phyloP scores from a whole-genome alignment of 139 green algal genomes.

The Microglena sp. region DNA sequence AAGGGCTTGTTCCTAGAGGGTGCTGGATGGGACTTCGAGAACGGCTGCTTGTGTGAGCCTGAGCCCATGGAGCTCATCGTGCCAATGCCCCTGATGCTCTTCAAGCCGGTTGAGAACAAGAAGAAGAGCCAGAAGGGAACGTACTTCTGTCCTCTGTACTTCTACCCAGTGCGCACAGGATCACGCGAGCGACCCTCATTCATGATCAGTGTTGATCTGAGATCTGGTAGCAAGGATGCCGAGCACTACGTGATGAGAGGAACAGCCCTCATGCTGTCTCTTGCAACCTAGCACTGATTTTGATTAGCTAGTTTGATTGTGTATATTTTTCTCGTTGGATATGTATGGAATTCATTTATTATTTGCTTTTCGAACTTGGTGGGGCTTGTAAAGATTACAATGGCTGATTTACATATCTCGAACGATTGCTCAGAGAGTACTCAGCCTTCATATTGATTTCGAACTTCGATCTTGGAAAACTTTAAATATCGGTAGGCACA shows the following conservation, averaged over 20 bases:
- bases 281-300: slow-evolving; percentile 15
- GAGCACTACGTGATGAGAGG: slow-evolving; percentile 59
- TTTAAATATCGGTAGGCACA: too few relatives aligned
- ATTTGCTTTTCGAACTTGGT: too few relatives aligned
- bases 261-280: slow-evolving; percentile 17
- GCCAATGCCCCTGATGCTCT: slow-evolving; percentile 76
- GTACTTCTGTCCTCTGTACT: slow-evolving; percentile 75
- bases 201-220: slow-evolving; percentile 72
- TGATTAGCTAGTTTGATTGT: too few relatives aligned
- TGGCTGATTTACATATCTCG: too few relatives aligned
- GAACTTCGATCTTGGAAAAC: too few relatives aligned
- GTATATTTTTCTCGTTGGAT: too few relatives aligned
- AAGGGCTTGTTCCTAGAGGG: slow-evolving; percentile 75
- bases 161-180: slow-evolving; percentile 70
- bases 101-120: slow-evolving; percentile 79
- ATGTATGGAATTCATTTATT: too few relatives aligned
- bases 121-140: slow-evolving; percentile 53
- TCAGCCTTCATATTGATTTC: too few relatives aligned
- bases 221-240: slow-evolving; percentile 46
- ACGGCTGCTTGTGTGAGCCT: slow-evolving; percentile 69
- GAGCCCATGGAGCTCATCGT: slow-evolving; percentile 85
- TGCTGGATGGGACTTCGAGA: slow-evolving; percentile 74
- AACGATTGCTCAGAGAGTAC: too few relatives aligned
- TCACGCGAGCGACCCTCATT: slow-evolving; percentile 69
- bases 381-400: too few relatives aligned